Evolutionary conservation across 1,139 yeast genomes (phyloP).

Genomic region (Blastobotrys arbuscula): DNA sequence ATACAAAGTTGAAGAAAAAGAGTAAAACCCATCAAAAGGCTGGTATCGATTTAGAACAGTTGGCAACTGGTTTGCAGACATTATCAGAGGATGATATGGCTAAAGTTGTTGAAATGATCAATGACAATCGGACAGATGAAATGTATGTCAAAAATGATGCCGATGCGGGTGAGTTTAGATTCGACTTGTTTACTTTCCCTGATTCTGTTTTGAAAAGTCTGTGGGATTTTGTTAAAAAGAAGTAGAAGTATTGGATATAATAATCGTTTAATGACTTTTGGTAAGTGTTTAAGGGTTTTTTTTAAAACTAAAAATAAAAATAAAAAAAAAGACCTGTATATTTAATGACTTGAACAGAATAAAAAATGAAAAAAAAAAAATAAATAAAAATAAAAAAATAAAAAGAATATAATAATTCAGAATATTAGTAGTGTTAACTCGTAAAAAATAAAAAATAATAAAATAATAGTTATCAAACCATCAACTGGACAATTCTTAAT

Average conservation of each 20-base stretch:
- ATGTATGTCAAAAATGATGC: constrained; percentile 96
- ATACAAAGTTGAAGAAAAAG: constrained; percentile 40
- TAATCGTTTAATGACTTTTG: too few species aligned
- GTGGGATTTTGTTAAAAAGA: constrained; percentile 87
- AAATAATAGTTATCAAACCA: background rate
- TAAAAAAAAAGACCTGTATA: background rate
- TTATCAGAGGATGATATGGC: constrained; percentile 87
- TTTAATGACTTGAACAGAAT: background rate
- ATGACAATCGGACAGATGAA: constrained; percentile 90
- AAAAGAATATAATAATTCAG: too few species aligned
- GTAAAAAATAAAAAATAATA: background rate
- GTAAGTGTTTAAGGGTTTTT: background rate
- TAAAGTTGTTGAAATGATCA: constrained; percentile 95
- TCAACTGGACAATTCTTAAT: too few species aligned
- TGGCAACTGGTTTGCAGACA: constrained; percentile 86
- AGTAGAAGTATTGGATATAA: constrained; percentile 17
- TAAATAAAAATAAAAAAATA: background rate
- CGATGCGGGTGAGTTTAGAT: constrained; percentile 95
- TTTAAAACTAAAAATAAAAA: too few species aligned
- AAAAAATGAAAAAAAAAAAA: background rate
- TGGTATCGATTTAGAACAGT: constrained; percentile 71
- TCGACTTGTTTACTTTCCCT: constrained; percentile 92
- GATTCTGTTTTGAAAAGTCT: constrained; percentile 85
- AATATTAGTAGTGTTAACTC: background rate
- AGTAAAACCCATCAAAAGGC: constrained; percentile 60